Conservation (phyloP, 176 grass and related monocot genomes). For the Bonia amplexicaulis region DNA sequence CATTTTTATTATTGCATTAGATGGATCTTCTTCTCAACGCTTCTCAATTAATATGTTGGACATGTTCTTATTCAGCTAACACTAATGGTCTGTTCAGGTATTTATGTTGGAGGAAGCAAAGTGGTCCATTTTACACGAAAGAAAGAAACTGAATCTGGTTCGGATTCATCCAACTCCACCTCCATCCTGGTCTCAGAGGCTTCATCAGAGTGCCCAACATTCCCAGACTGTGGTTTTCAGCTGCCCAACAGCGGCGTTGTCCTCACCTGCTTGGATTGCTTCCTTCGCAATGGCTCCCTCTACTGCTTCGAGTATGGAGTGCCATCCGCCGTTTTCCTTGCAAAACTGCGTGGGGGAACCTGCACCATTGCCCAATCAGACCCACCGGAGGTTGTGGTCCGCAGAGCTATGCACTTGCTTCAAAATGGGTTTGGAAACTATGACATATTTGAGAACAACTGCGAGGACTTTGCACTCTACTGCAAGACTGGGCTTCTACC, state of each 20-base stretch:
- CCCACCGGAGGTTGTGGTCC: constrained; percentile 53
- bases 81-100: constrained; percentile 42
- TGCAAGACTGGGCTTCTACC: constrained; percentile 91
- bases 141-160: constrained; percentile 52
- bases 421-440: constrained; percentile 92
- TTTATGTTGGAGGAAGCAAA: constrained; percentile 96
- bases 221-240: constrained; percentile 97
- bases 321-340: constrained; percentile 64
- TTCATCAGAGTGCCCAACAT: constrained; percentile 64
- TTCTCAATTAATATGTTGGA: not conserved
- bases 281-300: constrained; percentile 74
- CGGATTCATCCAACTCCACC: constrained; percentile 46
- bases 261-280: constrained; percentile 86
- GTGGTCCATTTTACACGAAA: constrained; percentile 96
- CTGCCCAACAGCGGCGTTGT: constrained; percentile 65
- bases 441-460: constrained; percentile 97
- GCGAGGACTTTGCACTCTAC: constrained; percentile 95
- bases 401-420: constrained; percentile 82
- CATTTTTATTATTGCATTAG: not conserved
- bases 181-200: constrained; percentile 34
- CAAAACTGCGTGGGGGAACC: constrained; percentile 82
- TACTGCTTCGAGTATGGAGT: constrained; percentile 86
- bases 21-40: not conserved
- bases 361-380: constrained; percentile 88
- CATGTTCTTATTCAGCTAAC: not conserved